These are phyloP conservation scores for Drechmeria coniospora DNA, from an alignment of 2,329 filamentous ascomycete species.

Conservation along the genomic window DNA sequence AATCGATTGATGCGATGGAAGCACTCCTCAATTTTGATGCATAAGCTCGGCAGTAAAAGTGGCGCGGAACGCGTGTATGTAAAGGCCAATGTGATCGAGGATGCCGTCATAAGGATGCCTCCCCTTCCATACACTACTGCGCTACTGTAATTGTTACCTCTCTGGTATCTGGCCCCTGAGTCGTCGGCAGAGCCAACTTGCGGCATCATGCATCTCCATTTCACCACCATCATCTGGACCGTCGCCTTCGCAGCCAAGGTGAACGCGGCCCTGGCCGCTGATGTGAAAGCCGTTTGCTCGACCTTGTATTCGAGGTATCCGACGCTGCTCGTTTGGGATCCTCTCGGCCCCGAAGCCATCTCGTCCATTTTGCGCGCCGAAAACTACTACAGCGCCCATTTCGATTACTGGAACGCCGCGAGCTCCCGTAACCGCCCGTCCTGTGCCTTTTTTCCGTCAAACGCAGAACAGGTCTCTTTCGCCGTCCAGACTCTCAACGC, in stretches of 20 bases:
- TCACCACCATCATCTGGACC: neutral
- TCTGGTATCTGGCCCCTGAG: neutral
- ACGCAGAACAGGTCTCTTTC: slow-evolving; percentile 32
- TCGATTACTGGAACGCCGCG: slow-evolving; percentile 8
- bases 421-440: slow-evolving; percentile 7
- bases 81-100: too few relatives aligned
- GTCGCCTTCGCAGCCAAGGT: too few relatives aligned
- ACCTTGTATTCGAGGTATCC: slow-evolving; percentile 4
- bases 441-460: slow-evolving; percentile 32
- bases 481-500: slow-evolving; percentile 33
- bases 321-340: slow-evolving; percentile 7
- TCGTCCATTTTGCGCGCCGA: neutral
- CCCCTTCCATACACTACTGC: too few relatives aligned
- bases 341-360: slow-evolving; percentile 2
- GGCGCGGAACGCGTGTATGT: too few relatives aligned
- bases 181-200: neutral
- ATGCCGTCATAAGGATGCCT: too few relatives aligned
- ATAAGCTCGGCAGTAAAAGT: too few relatives aligned
- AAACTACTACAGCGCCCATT: slow-evolving; percentile 4
- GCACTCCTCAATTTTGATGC: too few relatives aligned
- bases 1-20: too few relatives aligned
- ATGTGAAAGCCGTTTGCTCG: slow-evolving; percentile 6
- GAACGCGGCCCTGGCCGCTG: slow-evolving; percentile 1
- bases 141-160: neutral
- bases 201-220: neutral